These are phyloP conservation scores for Pleurozium schreberi DNA, from an alignment of 225 moss, liverwort and hornwort species.

Conservation along the genomic window DNA sequence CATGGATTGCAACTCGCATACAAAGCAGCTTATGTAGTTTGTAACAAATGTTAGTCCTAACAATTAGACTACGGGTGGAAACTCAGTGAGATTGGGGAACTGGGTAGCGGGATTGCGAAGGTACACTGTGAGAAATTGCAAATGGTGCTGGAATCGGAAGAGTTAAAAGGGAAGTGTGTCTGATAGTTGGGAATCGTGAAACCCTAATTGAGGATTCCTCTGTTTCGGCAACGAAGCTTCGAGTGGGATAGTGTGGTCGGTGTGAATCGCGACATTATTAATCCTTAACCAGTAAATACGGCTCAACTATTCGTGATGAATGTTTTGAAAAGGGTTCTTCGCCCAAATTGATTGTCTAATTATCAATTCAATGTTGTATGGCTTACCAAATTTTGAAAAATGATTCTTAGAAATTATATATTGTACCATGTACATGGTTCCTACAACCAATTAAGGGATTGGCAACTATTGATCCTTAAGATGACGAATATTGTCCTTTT, in stretches of 20 bases:
- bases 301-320: not conserved
- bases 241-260: not conserved
- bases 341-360: not conserved
- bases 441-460: not conserved
- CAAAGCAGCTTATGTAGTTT: not conserved
- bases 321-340: not conserved
- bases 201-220: not conserved
- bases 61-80: not conserved
- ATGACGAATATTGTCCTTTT: too few species aligned
- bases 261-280: not conserved
- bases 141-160: not conserved
- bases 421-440: too few species aligned
- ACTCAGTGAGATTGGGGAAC: not conserved
- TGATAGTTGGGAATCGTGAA: not conserved
- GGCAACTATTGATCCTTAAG: not conserved
- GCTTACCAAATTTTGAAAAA: not conserved
- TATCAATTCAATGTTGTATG: not conserved
- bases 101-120: not conserved
- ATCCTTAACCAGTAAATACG: not conserved
- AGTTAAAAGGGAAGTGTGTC: not conserved
- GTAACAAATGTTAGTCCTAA: not conserved
- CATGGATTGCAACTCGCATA: conserved; percentile 5
- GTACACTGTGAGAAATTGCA: not conserved
- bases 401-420: too few species aligned
- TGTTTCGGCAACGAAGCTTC: not conserved